Evolutionary conservation across 2,329 filamentous ascomycete genomes (phyloP).

Genomic region (Alternaria infectoria): DNA sequence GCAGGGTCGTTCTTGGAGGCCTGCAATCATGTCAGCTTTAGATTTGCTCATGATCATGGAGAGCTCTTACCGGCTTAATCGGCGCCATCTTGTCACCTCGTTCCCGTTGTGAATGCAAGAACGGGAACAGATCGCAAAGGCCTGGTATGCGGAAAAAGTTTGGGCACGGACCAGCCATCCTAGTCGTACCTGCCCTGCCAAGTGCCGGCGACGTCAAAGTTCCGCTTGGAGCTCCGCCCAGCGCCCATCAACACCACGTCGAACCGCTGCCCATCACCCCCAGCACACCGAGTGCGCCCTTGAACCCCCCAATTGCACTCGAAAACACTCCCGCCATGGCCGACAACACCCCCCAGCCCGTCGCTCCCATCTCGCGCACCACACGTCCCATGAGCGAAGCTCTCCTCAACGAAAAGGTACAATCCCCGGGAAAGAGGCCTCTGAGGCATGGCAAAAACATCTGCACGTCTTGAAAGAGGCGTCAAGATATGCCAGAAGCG

Average conservation of each 20-base stretch:
- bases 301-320: conserved; percentile 37
- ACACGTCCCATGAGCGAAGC: conserved; percentile 91
- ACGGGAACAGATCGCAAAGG: conserved; percentile 1
- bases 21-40: conserved; percentile 12
- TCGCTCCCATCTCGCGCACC: conserved; percentile 71
- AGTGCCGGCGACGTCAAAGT: conserved; percentile 34
- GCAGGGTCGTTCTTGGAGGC: conserved; percentile 18
- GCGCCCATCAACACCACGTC: conserved; percentile 33
- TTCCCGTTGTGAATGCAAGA: conserved; percentile 7
- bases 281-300: conserved; percentile 24
- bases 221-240: conserved; percentile 26
- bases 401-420: conserved; percentile 98
- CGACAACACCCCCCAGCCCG: conserved; percentile 61
- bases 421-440: neutral
- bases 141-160: conserved; percentile 24
- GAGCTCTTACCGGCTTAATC: conserved; percentile 18
- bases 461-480: neutral
- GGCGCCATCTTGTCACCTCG: conserved; percentile 32
- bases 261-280: conserved; percentile 12
- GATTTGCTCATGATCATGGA: accelerated
- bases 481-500: neutral
- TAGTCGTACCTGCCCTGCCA: conserved; percentile 31
- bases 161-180: conserved; percentile 20
- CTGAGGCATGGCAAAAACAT: neutral
- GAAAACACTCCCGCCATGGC: conserved; percentile 57